These are phyloP conservation scores for Aspergillus pseudoterreus DNA, from an alignment of 2,329 filamentous ascomycete genomes.

Conservation along the genomic window DNA sequence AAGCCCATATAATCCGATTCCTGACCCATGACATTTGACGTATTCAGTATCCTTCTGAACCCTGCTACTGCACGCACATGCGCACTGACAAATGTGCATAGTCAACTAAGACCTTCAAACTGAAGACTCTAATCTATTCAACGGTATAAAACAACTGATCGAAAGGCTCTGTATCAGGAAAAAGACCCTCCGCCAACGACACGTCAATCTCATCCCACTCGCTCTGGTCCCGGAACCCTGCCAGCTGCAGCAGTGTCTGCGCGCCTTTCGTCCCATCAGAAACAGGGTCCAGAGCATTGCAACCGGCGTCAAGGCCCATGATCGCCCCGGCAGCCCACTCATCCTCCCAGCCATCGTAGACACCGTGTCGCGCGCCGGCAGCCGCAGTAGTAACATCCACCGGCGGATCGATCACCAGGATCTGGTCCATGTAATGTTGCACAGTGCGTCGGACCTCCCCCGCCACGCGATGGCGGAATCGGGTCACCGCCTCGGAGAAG, in stretches of 20 bases:
- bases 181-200: no score
- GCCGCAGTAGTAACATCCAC: background rate
- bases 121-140: background rate
- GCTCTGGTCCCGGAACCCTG: background rate
- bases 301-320: background rate
- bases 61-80: no score
- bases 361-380: background rate
- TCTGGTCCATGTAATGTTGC: background rate
- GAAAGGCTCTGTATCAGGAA: no score
- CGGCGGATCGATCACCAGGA: background rate
- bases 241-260: background rate
- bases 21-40: no score
- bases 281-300: background rate
- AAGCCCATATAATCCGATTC: no score
- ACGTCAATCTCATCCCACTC: background rate
- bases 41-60: no score
- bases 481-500: slow-evolving; percentile 1
- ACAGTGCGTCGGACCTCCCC: background rate
- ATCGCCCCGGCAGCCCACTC: background rate
- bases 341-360: background rate
- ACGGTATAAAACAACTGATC: background rate
- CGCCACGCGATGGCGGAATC: background rate
- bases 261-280: background rate
- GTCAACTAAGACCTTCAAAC: no score
- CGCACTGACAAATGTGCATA: no score